Evolutionary conservation across 345 rosid genomes (phyloP), one percentile per base, ranked within the genome.

Genomic region (Melaleuca quinquenervia): DNA sequence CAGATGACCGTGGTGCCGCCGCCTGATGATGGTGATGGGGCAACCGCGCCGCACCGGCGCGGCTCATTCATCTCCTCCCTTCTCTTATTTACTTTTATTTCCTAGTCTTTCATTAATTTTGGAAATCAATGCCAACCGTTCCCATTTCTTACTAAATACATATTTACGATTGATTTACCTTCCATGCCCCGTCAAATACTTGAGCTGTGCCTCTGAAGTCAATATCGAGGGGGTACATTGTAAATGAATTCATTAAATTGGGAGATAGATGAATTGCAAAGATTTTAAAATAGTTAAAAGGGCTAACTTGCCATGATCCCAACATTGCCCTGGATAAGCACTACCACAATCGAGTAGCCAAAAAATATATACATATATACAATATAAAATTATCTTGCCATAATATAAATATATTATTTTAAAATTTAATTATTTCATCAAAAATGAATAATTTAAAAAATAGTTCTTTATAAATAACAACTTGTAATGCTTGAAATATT

Each of bases 1-100:
- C 22, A 8, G 45, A 32, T 11, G 24, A 10, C 6, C 3, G 13
- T 3, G 6, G 48, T 32, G 78, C 1, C 0, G 24, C 48, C 24
- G 13, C 4, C 41, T 41, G 41, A 4, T 41, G 41, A 41, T 2
- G 24, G 45, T 0, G 12, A 32, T 20, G 10, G 45, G 1, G 13
- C 13, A 32, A 18, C 13, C 0, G 0, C 0, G 12, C 5, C 6
- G 13, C 0, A 0, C 7, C 48, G 48, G 24, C 12, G 3, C 3
- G 6, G 2, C 11, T 27, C 41, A 14, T 62, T 11, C 1, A 62
- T 62, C 75, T 27, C 29, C 21, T 41, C 27, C 74, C 16, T n/a
- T 0, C n/a, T 13, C 3, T 8, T 27, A 13, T 27, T 60, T 60
- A 26, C 11, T 62, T n/a, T 13, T 1, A 21, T 27, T 62, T 62